A percentile compares a stretch with the other conserved stretches of the same genome.
phyloP scores from a whole-genome alignment of 495 filamentous ascomycete genomes.

The Clohesyomyces aquaticus region DNA sequence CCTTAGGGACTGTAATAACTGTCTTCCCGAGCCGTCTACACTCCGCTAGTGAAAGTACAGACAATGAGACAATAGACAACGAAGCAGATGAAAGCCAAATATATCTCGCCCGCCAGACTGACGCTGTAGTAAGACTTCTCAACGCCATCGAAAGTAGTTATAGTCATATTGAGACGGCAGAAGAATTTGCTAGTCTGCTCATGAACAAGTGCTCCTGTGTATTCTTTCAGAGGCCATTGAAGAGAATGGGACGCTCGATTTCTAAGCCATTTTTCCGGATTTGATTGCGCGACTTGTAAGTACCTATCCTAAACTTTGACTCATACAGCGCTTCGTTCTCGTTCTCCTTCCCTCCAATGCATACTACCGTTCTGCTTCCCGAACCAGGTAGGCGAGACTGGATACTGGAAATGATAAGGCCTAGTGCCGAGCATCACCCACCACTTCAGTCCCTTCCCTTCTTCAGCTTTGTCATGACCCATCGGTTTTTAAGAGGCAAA shows the following conservation, averaged over 20 bases:
- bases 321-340: no score
- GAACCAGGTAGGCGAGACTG: no score
- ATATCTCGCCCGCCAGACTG: no score
- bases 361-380: no score
- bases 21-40: no score
- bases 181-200: background rate
- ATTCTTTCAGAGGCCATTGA: constrained; percentile 6
- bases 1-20: background rate
- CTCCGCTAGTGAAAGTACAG: no score
- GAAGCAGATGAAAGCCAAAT: background rate
- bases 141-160: background rate
- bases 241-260: background rate
- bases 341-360: no score
- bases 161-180: background rate
- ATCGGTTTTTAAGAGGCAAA: background rate
- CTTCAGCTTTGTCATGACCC: no score
- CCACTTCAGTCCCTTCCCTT: no score
- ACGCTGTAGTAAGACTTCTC: background rate
- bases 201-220: constrained; percentile 5
- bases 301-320: background rate
- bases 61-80: no score
- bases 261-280: background rate
- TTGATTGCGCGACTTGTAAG: background rate
- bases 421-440: no score
- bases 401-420: no score